phyloP scores from a whole-genome alignment of 306 rosid genomes.

The Oxytropis ochrocephala region DNA sequence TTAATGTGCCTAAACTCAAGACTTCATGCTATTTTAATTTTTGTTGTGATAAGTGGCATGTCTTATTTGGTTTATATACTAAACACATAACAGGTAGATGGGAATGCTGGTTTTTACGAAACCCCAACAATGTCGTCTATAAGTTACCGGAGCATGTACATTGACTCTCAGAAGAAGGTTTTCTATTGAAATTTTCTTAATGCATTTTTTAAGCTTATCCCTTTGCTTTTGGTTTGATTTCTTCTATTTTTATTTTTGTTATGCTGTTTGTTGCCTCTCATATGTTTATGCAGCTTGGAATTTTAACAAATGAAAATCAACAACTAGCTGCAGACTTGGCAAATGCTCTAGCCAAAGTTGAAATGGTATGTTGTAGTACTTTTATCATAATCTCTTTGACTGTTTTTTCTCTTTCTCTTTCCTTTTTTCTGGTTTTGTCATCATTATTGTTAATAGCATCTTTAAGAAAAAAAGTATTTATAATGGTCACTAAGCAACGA shows the following conservation, averaged over 20 bases:
- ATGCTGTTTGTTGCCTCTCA: background rate
- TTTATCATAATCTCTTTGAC: background rate
- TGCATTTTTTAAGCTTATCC: background rate
- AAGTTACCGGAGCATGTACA: slow-evolving; percentile 37
- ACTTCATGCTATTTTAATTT: background rate
- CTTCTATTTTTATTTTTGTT: background rate
- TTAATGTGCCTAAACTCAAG: background rate
- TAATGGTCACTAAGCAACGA: too few species aligned
- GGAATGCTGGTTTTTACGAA: slow-evolving; percentile 10
- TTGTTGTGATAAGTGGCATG: background rate
- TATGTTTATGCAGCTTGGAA: slow-evolving; percentile 45
- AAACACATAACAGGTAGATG: slow-evolving; percentile 30
- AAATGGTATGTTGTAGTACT: slow-evolving; percentile 47
- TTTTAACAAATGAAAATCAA: slow-evolving; percentile 36
- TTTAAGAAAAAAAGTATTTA: too few species aligned
- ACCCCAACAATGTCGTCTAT: slow-evolving; percentile 10
- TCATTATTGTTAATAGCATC: too few species aligned
- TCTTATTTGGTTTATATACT: background rate
- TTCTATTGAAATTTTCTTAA: background rate
- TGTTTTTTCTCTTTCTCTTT: background rate
- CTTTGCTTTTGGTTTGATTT: background rate
- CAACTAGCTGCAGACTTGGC: slow-evolving; percentile 44
- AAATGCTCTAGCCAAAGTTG: slow-evolving; percentile 49
- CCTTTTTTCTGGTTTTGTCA: too few species aligned
- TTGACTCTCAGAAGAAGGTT: slow-evolving; percentile 61